Conservation (phyloP, 2,329 filamentous ascomycete species). For the Monosporascus sp. region DNA sequence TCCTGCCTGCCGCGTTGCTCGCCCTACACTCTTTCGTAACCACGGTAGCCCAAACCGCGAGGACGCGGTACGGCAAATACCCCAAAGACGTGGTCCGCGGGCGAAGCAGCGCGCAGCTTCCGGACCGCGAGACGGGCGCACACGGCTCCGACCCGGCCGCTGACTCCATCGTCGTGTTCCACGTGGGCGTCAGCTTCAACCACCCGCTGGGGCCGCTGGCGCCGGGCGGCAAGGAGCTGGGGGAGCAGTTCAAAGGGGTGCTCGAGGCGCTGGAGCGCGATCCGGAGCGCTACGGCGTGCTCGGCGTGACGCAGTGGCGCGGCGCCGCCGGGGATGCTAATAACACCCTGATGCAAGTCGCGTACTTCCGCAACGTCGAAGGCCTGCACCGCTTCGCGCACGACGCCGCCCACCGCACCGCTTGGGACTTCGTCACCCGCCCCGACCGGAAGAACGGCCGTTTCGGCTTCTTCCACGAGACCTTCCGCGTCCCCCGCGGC, state of each 20-base stretch:
- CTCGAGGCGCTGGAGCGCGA: slow-evolving; percentile 27
- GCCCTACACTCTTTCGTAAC: slow-evolving; percentile 25
- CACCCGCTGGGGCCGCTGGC: slow-evolving; percentile 44
- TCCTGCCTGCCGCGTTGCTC: slow-evolving; percentile 27
- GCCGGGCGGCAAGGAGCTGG: slow-evolving; percentile 37
- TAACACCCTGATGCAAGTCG: slow-evolving; percentile 35
- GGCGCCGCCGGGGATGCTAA: slow-evolving; percentile 31
- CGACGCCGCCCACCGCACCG: slow-evolving; percentile 39
- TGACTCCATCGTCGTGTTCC: slow-evolving; percentile 35
- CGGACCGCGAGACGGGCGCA: slow-evolving; percentile 16
- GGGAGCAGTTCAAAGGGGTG: slow-evolving; percentile 34
- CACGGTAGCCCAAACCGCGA: slow-evolving; percentile 22
- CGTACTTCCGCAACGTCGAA: slow-evolving; percentile 47
- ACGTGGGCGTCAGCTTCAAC: slow-evolving; percentile 40
- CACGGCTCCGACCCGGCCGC: slow-evolving; percentile 24
- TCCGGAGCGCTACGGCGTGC: slow-evolving; percentile 40
- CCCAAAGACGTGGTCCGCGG: slow-evolving; percentile 25
- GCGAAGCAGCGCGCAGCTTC: slow-evolving; percentile 30
- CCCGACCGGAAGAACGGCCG: slow-evolving; percentile 29
- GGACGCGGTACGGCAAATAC: slow-evolving; percentile 15
- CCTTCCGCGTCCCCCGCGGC: slow-evolving; percentile 38
- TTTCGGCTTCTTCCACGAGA: slow-evolving; percentile 51
- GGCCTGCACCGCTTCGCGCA: slow-evolving; percentile 49
- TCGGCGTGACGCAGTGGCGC: slow-evolving; percentile 38
- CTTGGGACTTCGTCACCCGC: slow-evolving; percentile 45